Evolutionary conservation across 768 basidiomycete genomes (phyloP).

Genomic region (Pleurotus eryngii): DNA sequence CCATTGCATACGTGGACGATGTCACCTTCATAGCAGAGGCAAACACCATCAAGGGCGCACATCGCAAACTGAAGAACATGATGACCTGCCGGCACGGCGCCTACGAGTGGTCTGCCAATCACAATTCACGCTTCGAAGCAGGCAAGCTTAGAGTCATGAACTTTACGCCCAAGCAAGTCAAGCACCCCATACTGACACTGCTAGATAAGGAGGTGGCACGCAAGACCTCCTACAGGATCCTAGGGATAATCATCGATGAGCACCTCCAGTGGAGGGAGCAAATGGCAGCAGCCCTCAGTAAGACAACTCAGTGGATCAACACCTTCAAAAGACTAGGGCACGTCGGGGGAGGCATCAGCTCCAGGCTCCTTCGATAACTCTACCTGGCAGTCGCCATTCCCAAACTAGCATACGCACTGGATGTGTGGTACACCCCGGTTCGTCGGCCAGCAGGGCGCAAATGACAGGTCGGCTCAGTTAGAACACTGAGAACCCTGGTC

Average conservation of each 20-base stretch:
- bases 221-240: background rate
- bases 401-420: background rate
- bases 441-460: background rate
- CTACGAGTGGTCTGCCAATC: background rate
- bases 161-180: background rate
- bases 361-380: background rate
- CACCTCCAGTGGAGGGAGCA: background rate
- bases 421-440: background rate
- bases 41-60: background rate
- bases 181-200: background rate
- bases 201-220: background rate
- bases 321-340: background rate
- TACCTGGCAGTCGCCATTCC: background rate
- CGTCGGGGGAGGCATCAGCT: too few species aligned
- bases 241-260: background rate
- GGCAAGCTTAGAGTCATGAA: constrained; percentile 10
- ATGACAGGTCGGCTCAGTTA: background rate
- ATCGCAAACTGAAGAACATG: background rate
- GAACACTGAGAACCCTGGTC: background rate
- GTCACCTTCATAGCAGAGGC: background rate
- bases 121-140: background rate
- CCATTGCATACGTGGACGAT: background rate
- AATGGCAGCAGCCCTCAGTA: background rate
- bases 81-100: background rate
- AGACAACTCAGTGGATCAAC: background rate